phyloP scores from a whole-genome alignment of 805 yeast species.

The Schwanniomyces sp. region DNA sequence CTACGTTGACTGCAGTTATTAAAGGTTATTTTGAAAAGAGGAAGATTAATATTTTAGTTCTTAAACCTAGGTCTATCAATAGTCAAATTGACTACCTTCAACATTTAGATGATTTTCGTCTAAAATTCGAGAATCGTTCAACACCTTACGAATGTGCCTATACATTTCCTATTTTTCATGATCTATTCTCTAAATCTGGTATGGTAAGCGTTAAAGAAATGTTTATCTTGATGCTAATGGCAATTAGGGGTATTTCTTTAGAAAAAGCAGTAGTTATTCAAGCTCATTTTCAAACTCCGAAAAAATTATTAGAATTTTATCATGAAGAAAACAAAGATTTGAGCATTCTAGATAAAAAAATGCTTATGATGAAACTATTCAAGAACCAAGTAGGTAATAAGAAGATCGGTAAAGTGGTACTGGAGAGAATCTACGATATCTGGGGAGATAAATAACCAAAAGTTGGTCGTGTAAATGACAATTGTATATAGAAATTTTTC shows the following conservation, averaged over 20 bases:
- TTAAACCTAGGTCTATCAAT: conserved; percentile 50
- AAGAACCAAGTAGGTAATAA: conserved; percentile 49
- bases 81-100: conserved; percentile 51
- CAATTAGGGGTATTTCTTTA: conserved; percentile 74
- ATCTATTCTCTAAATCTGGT: conserved; percentile 66
- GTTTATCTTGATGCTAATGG: conserved; percentile 73
- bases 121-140: conserved; percentile 35
- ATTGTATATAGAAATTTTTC: neutral
- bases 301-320: conserved; percentile 52
- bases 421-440: conserved; percentile 51
- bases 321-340: conserved; percentile 17
- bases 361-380: conserved; percentile 28
- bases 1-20: conserved; percentile 48
- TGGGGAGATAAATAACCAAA: conserved; percentile 46
- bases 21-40: conserved; percentile 27
- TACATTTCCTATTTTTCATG: conserved; percentile 49
- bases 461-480: neutral
- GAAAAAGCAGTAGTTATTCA: conserved; percentile 86
- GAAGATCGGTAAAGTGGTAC: conserved; percentile 51
- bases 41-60: conserved; percentile 38
- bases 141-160: conserved; percentile 37
- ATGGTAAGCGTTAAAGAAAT: conserved; percentile 73
- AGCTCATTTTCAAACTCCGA: conserved; percentile 68
- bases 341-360: conserved; percentile 26
- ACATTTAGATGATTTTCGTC: conserved; percentile 42